Evolutionary conservation across 1,284 basidiomycete genomes (phyloP), one percentile per base, ranked within the genome.

Genomic region (Puccinia triticina): DNA sequence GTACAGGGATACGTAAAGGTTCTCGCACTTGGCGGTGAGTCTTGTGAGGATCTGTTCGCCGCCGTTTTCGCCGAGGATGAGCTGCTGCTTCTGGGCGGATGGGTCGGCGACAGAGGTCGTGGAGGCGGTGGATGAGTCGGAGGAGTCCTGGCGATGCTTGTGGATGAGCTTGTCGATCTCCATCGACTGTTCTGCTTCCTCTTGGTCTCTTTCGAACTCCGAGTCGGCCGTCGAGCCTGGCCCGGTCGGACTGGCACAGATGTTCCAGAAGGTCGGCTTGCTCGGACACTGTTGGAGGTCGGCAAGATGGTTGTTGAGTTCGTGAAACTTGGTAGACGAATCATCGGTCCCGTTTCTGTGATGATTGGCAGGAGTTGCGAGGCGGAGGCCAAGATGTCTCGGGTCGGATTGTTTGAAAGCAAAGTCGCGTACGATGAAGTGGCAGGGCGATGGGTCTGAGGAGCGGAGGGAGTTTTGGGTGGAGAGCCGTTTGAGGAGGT

Each of bases 341-440:
- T 66, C 32, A 32, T 57, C 55, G 23, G 5, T 29, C 2, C 26
- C 55, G 26, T 57, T 57, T n/a, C 1, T 14, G 26, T n/a, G 23
- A 21, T 57, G 23, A n/a, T 57, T 2, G 26, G 14, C 40, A 12
- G 18, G 23, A 4, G 26, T 12, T 40, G 55, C 14, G 61, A 43
- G 26, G 34, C 40, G n/a, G 1, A 10, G 61, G 5, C 77, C 77
- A 29, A 12, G 0, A 67, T 82, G 79, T 43, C 79, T 29, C 1
- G 71, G 71, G 61, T 82, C 79, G 23, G 40, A 23, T 2, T 18
- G 12, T 43, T 59, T 48, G 64, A 82, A 82, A 14, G n/a, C 79
- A 50, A 82, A 82, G 64, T 82, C 79, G 26, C 78, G 78, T n/a
- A 79, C 40, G 23, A 57, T 40, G 12, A 59, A 40, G 14, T 2